phyloP scores from a whole-genome alignment of 106 monocot genomes.

The Dioscorea alata region DNA sequence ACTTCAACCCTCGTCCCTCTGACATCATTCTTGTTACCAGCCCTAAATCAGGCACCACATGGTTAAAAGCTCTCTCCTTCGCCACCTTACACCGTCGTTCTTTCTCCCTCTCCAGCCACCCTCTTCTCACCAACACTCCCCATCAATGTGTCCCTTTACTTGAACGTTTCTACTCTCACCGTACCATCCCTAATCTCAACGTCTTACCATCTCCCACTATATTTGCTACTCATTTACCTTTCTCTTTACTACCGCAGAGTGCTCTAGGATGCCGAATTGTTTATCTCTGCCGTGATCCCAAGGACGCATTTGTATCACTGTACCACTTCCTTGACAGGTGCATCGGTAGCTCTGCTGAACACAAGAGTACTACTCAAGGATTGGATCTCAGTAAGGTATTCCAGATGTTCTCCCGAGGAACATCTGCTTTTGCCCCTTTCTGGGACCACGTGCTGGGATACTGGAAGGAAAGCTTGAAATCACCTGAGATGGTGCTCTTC shows the following conservation, averaged over 20 bases:
- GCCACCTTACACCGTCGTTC: conserved; percentile 6
- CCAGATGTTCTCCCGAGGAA: neutral
- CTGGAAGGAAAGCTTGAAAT: conserved; percentile 13
- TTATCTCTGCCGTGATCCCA: conserved; percentile 26
- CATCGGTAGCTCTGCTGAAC: too few relatives aligned
- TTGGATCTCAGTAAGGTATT: neutral
- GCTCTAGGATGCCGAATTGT: conserved; percentile 10
- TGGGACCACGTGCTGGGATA: conserved; percentile 26
- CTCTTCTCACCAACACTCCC: conserved; percentile 8
- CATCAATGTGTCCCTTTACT: conserved; percentile 24
- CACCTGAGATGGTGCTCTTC: conserved; percentile 10
- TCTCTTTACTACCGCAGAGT: conserved; percentile 2
- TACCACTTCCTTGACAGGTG: conserved; percentile 1
- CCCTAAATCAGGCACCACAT: conserved; percentile 25
- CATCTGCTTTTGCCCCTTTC: neutral
- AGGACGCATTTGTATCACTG: conserved; percentile 22
- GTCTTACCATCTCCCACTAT: conserved; percentile 17
- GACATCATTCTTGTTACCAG: conserved; percentile 28
- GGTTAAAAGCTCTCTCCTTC: conserved; percentile 36
- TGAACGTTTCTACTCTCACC: neutral
- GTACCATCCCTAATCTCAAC: neutral
- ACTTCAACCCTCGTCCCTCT: conserved; percentile 15
- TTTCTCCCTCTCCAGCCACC: conserved; percentile 2
- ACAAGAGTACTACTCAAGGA: too few relatives aligned
- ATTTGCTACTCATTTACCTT: conserved; percentile 21